Percentiles rank a stretch among this genome's conserved stretches.
These are phyloP conservation scores for Candida sanyaensis DNA, from an alignment of 1,139 yeast species.

Conservation along the genomic window DNA sequence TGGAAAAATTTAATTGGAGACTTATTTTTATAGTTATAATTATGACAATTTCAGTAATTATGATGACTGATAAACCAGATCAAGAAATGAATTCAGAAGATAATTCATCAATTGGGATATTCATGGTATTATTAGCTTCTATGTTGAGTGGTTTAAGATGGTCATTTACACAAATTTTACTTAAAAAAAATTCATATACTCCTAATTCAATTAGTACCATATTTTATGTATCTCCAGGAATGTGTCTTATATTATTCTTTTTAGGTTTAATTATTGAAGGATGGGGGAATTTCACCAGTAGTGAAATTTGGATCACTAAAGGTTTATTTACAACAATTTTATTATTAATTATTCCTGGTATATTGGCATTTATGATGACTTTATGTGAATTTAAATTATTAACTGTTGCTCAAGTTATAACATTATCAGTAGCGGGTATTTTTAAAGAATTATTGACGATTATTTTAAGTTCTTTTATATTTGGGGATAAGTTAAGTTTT, in stretches of 20 bases:
- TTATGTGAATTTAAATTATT: slow-evolving; percentile 83
- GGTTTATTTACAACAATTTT: slow-evolving; percentile 57
- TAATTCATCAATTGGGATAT: slow-evolving; percentile 54
- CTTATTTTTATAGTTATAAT: slow-evolving; percentile 67
- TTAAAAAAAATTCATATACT: slow-evolving; percentile 57
- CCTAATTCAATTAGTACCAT: slow-evolving; percentile 82
- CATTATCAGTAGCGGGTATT: slow-evolving; percentile 88
- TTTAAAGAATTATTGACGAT: slow-evolving; percentile 90
- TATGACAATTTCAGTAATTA: slow-evolving; percentile 79
- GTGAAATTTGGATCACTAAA: slow-evolving; percentile 63
- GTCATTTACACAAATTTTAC: slow-evolving; percentile 86
- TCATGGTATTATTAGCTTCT: slow-evolving; percentile 75
- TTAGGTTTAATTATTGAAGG: slow-evolving; percentile 73
- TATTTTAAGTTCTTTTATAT: slow-evolving; percentile 64
- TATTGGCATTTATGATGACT: slow-evolving; percentile 88
- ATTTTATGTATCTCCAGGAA: slow-evolving; percentile 79
- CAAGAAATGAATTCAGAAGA: slow-evolving; percentile 16
- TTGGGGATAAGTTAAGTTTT: slow-evolving; percentile 69
- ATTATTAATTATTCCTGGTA: slow-evolving; percentile 76
- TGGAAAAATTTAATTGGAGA: slow-evolving; percentile 71
- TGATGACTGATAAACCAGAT: slow-evolving; percentile 69
- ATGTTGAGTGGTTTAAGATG: slow-evolving; percentile 88
- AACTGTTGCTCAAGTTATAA: slow-evolving; percentile 80
- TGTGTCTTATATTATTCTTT: slow-evolving; percentile 62
- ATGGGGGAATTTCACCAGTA: slow-evolving; percentile 47